A percentile compares a stretch with the other conserved stretches of the same genome.
Evolutionary conservation across 169 alveolate species (phyloP).

Genomic region (Plasmodium gaboni): DNA sequence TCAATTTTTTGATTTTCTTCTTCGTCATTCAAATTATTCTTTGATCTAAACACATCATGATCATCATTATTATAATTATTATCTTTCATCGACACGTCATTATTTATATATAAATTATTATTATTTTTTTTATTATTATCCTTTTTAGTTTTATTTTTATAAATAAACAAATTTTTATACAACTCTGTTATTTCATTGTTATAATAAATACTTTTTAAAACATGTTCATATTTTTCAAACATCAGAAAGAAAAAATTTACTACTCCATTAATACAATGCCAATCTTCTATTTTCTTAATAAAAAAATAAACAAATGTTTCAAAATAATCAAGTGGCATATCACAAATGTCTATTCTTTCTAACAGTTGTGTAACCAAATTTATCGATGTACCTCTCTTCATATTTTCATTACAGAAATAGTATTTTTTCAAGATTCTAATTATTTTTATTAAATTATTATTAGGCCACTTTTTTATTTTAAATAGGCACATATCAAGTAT

Average conservation of each 20-base stretch:
- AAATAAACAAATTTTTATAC: constrained; percentile 22
- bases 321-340: constrained; percentile 23
- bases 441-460: constrained; percentile 6
- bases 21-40: background rate
- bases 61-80: background rate
- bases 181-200: constrained; percentile 8
- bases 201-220: constrained; percentile 9
- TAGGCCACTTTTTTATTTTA: background rate
- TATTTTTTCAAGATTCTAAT: constrained; percentile 19
- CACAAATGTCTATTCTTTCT: constrained; percentile 11
- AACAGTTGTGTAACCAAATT: constrained; percentile 32
- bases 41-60: background rate
- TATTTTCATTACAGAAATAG: constrained; percentile 35
- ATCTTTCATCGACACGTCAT: background rate
- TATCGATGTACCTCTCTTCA: constrained; percentile 59
- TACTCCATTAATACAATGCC: constrained; percentile 69
- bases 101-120: background rate
- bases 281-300: constrained; percentile 62
- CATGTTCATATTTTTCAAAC: constrained; percentile 28
- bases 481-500: background rate
- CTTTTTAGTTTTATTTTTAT: background rate
- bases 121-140: background rate
- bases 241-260: constrained; percentile 18
- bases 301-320: constrained; percentile 6
- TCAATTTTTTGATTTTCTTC: background rate